phyloP scores from a whole-genome alignment of 352 stramenopile genomes.

The Globisporangium iwayamae region DNA sequence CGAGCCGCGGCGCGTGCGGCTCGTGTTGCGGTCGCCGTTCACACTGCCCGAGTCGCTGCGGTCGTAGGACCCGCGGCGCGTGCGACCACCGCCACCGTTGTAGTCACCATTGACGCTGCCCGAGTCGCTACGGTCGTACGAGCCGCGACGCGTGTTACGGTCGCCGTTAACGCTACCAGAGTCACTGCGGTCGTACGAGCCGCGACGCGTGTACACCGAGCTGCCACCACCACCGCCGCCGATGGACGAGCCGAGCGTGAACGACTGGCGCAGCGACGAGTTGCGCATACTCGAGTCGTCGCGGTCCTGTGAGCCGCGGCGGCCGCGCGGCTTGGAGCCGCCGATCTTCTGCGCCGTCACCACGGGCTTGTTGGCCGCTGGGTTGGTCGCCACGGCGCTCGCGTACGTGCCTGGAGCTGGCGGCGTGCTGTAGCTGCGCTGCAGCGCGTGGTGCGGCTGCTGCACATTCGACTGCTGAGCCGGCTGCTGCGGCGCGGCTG shows the following conservation, averaged over 20 bases:
- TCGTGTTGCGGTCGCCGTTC: slow-evolving; percentile 12
- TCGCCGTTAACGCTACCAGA: slow-evolving; percentile 30
- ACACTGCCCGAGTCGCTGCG: slow-evolving; percentile 16
- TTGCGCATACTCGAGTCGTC: slow-evolving; percentile 18
- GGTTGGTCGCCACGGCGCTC: slow-evolving; percentile 27
- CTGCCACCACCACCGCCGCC: slow-evolving; percentile 15
- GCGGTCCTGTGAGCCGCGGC: slow-evolving; percentile 62
- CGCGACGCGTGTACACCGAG: slow-evolving; percentile 38
- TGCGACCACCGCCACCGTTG: slow-evolving; percentile 22
- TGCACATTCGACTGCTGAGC: slow-evolving; percentile 10
- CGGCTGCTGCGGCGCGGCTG: slow-evolving; percentile 18
- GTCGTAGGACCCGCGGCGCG: slow-evolving; percentile 31
- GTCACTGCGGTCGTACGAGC: slow-evolving; percentile 51
- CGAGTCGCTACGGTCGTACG: slow-evolving; percentile 21
- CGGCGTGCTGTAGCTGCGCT: slow-evolving; percentile 24
- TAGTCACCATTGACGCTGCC: slow-evolving; percentile 29
- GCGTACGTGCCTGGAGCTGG: slow-evolving; percentile 22
- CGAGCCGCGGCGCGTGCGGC: slow-evolving; percentile 52
- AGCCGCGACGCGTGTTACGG: slow-evolving; percentile 16
- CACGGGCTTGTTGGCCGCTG: not conserved
- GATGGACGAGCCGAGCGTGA: slow-evolving; percentile 19
- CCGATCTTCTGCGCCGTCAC: not conserved
- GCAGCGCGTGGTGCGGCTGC: slow-evolving; percentile 13
- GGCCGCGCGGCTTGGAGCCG: slow-evolving; percentile 24
- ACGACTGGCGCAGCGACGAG: slow-evolving; percentile 21